These are phyloP conservation scores for Epicoccum nigrum DNA, from an alignment of 2,329 filamentous ascomycete genomes.

Conservation along the genomic window DNA sequence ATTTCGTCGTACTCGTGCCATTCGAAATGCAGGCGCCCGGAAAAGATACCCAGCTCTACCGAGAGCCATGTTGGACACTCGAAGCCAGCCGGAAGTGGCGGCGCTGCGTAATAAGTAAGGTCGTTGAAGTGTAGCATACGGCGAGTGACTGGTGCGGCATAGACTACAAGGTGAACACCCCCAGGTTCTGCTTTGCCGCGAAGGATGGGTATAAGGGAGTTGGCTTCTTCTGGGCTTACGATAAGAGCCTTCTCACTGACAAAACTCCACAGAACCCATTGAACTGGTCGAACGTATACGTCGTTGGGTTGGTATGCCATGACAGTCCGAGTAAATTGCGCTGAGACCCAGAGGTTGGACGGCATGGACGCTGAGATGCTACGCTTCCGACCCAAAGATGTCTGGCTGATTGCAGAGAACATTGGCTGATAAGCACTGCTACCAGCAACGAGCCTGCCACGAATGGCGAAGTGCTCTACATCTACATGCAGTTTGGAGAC, in stretches of 20 bases:
- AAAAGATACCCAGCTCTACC: conserved; percentile 65
- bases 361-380: conserved; percentile 23
- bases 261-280: conserved; percentile 66
- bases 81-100: conserved; percentile 52
- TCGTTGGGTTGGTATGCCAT: conserved; percentile 47
- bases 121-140: conserved; percentile 65
- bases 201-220: conserved; percentile 59
- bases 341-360: conserved; percentile 48
- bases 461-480: conserved; percentile 54
- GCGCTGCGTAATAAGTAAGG: conserved; percentile 61
- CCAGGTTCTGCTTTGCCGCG: conserved; percentile 3
- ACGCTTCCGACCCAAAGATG: conserved; percentile 47
- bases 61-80: conserved; percentile 59
- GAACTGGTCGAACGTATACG: conserved; percentile 57
- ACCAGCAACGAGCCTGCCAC: conserved; percentile 51
- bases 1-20: conserved; percentile 52
- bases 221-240: conserved; percentile 68
- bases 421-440: conserved; percentile 50
- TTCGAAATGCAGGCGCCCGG: conserved; percentile 66
- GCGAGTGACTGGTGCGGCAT: conserved; percentile 65
- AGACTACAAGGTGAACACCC: conserved; percentile 59
- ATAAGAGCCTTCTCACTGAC: conserved; percentile 59
- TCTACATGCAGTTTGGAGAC: conserved; percentile 58
- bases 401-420: conserved; percentile 52
- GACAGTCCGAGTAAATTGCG: conserved; percentile 59